A percentile compares a stretch with the other conserved stretches of the same genome.
phyloP scores from a whole-genome alignment of 768 basidiomycete genomes.

The Hemileccinum rubropunctum region DNA sequence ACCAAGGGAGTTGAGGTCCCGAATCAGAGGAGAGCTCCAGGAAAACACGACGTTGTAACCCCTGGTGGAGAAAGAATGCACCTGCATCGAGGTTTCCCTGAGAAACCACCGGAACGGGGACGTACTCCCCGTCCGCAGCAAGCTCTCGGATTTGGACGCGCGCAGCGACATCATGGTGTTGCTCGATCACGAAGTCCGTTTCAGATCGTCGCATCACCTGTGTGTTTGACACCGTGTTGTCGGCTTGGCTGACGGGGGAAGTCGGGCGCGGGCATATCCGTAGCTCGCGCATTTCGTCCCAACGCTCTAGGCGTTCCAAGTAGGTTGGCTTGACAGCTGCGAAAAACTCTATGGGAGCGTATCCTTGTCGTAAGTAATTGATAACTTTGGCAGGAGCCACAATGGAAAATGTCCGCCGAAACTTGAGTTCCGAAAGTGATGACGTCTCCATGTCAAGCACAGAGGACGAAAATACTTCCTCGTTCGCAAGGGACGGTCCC shows the following conservation, averaged over 20 bases:
- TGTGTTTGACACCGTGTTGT: conserved; percentile 40
- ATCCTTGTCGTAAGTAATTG: conserved; percentile 67
- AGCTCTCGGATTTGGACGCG: conserved; percentile 87
- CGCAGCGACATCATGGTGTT: conserved; percentile 88
- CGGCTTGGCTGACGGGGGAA: conserved; percentile 28
- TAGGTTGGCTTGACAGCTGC: conserved; percentile 80
- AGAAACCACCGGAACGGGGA: conserved; percentile 78
- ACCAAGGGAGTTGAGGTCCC: conserved; percentile 87
- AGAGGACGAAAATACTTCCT: conserved; percentile 80
- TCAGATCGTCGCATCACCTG: conserved; percentile 91
- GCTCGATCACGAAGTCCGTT: conserved; percentile 84
- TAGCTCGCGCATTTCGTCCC: conserved; percentile 91
- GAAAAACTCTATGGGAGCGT: conserved; percentile 89
- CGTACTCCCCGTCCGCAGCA: conserved; percentile 78
- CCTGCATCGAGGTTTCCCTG: conserved; percentile 76
- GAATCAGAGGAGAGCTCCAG: conserved; percentile 84
- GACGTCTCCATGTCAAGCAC: conserved; percentile 70
- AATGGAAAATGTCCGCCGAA: conserved; percentile 80
- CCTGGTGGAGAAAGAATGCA: conserved; percentile 87
- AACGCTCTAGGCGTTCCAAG: conserved; percentile 83
- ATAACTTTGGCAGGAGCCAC: conserved; percentile 72
- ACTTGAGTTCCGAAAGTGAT: conserved; percentile 75
- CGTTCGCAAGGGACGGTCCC: conserved; percentile 62
- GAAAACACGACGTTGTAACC: conserved; percentile 80
- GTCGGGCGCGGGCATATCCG: conserved; percentile 43